A percentile compares a stretch with the other conserved stretches of the same genome.
phyloP scores from a whole-genome alignment of 2,329 filamentous ascomycete species.

The Xylariaceae sp. region DNA sequence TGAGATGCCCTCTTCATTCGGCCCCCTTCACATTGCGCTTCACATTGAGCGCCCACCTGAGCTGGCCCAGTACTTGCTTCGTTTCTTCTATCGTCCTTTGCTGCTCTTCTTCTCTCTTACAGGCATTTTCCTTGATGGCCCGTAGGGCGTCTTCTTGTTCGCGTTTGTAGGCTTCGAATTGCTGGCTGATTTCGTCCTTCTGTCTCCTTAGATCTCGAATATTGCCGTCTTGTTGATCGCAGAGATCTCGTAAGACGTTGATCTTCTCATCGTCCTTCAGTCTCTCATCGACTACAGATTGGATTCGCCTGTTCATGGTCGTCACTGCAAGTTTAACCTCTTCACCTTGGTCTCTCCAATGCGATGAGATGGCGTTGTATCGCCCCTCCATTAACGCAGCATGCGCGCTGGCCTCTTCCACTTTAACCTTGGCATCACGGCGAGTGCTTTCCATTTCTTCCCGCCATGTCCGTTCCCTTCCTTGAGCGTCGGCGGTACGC shows the following conservation, averaged over 20 bases:
- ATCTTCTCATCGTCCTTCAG: conserved; percentile 68
- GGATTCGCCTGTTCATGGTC: conserved; percentile 61
- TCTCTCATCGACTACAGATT: conserved; percentile 61
- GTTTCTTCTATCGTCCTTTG: conserved; percentile 64
- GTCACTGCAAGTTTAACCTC: conserved; percentile 61
- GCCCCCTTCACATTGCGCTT: conserved; percentile 66
- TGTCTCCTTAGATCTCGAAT: conserved; percentile 65
- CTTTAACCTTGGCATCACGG: conserved; percentile 64
- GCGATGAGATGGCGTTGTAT: conserved; percentile 70
- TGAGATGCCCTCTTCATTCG: conserved; percentile 46
- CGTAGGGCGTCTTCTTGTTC: conserved; percentile 68
- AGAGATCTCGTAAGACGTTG: conserved; percentile 69
- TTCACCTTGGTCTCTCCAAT: conserved; percentile 71
- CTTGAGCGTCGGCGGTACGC: conserved; percentile 64
- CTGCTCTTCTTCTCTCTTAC: conserved; percentile 66
- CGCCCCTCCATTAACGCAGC: conserved; percentile 73
- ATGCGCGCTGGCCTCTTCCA: conserved; percentile 70
- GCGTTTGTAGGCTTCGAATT: conserved; percentile 70
- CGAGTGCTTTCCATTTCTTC: conserved; percentile 68
- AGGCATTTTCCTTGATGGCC: conserved; percentile 64
- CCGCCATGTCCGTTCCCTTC: conserved; percentile 67
- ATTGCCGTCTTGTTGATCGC: conserved; percentile 75
- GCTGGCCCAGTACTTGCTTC: conserved; percentile 67
- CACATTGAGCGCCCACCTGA: conserved; percentile 75
- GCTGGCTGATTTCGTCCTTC: conserved; percentile 65